A percentile compares a stretch with the other conserved stretches of the same genome.
phyloP scores from a whole-genome alignment of 169 alveolate species.

The Theileria sp. region DNA sequence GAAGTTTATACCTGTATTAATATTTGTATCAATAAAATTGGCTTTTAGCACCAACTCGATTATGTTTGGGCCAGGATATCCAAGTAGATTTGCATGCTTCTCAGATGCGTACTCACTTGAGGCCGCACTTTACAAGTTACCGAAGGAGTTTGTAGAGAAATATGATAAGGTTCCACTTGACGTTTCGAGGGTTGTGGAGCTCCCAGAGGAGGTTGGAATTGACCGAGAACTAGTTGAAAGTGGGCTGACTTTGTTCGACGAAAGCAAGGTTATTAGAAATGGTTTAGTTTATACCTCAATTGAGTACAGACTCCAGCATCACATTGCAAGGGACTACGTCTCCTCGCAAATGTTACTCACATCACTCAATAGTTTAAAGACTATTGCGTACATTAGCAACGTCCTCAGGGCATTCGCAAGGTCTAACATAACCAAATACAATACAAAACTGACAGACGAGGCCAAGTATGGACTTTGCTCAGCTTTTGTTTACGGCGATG shows the following conservation, averaged over 20 bases:
- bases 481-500: conserved; percentile 30
- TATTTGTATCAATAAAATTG: conserved; percentile 3
- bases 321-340: conserved; percentile 56
- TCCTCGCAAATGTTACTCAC: conserved; percentile 30
- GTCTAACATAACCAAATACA: conserved; percentile 11
- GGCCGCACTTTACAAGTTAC: conserved; percentile 16
- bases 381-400: conserved; percentile 20
- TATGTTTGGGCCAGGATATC: conserved; percentile 54
- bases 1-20: not conserved
- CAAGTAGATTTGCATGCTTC: conserved; percentile 44
- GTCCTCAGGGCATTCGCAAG: conserved; percentile 46
- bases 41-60: conserved; percentile 22
- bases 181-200: conserved; percentile 19
- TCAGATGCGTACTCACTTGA: conserved; percentile 36
- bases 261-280: conserved; percentile 21
- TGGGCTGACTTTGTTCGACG: conserved; percentile 8
- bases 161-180: conserved; percentile 2
- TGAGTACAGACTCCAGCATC: not conserved
- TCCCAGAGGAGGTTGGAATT: conserved; percentile 26
- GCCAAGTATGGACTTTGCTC: conserved; percentile 44
- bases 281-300: conserved; percentile 45
- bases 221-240: conserved; percentile 30
- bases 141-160: conserved; percentile 13
- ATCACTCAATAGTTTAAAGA: conserved; percentile 32
- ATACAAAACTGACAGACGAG: not conserved